Evolutionary conservation across 1,139 yeast genomes (phyloP).

Genomic region (Debaryomyces subglobosus): DNA sequence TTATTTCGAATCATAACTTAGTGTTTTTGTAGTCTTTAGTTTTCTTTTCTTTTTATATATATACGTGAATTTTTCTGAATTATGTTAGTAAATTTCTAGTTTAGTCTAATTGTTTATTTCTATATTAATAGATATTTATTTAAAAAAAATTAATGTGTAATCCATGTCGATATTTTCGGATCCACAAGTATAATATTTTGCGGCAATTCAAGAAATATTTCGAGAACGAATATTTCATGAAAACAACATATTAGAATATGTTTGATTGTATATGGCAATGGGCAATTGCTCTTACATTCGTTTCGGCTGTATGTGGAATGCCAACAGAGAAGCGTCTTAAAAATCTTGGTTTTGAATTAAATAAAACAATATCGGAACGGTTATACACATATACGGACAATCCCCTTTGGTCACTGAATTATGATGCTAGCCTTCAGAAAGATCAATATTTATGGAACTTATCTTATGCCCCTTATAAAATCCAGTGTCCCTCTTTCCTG

Average conservation of each 20-base stretch:
- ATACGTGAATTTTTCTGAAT: slow-evolving; percentile 6
- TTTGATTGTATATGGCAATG: not conserved
- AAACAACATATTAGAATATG: not conserved
- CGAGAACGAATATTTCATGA: not conserved
- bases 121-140: slow-evolving; percentile 9
- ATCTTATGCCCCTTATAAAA: slow-evolving; percentile 44
- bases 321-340: not conserved
- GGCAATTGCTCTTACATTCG: not conserved
- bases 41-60: slow-evolving; percentile 8
- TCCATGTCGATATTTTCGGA: not conserved
- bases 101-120: slow-evolving; percentile 8
- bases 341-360: not conserved
- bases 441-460: slow-evolving; percentile 10
- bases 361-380: not conserved
- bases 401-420: not conserved
- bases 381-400: not conserved
- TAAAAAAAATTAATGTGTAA: not conserved
- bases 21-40: slow-evolving; percentile 12
- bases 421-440: not conserved
- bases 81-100: slow-evolving; percentile 3
- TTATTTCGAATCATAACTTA: slow-evolving; percentile 7
- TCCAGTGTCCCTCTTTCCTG: slow-evolving; percentile 41
- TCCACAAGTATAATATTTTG: not conserved
- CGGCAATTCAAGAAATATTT: not conserved
- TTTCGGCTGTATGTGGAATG: not conserved